These are phyloP conservation scores for Rachicladosporium sp. DNA, from an alignment of 2,329 filamentous ascomycete species.

Conservation along the genomic window DNA sequence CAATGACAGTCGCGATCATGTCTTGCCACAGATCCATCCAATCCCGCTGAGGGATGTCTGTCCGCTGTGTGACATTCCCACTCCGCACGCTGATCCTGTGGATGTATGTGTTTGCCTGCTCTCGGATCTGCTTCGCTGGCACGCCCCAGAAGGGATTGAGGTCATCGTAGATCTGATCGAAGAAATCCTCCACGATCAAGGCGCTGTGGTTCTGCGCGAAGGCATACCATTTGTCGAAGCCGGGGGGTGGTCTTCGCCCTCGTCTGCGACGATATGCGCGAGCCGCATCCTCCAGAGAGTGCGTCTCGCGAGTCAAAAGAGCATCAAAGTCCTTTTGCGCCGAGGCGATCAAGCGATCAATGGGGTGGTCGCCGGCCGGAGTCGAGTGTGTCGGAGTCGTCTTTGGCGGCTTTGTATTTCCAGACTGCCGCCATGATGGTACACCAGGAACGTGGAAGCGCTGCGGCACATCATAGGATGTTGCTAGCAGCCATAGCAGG, in stretches of 20 bases:
- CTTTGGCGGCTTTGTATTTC: not conserved
- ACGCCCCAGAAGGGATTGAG: slow-evolving; percentile 35
- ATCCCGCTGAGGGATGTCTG: slow-evolving; percentile 8
- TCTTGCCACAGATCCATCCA: slow-evolving; percentile 20
- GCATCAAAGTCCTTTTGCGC: too few relatives aligned
- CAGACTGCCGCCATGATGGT: not conserved
- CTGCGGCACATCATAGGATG: slow-evolving; percentile 9
- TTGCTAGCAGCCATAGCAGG: slow-evolving; percentile 13
- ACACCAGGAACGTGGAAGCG: slow-evolving; percentile 9
- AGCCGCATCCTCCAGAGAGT: not conserved
- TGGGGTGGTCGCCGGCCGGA: slow-evolving; percentile 23
- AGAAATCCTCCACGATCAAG: slow-evolving; percentile 34
- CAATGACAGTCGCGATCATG: slow-evolving; percentile 22
- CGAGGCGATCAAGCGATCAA: slow-evolving; percentile 24
- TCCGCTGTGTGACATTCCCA: slow-evolving; percentile 14
- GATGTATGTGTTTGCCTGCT: slow-evolving; percentile 21
- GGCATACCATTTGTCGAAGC: slow-evolving; percentile 33
- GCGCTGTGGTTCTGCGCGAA: slow-evolving; percentile 27
- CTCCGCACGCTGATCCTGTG: slow-evolving; percentile 26
- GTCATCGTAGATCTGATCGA: slow-evolving; percentile 37
- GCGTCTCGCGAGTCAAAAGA: not conserved
- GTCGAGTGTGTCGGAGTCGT: slow-evolving; percentile 3
- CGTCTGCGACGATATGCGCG: slow-evolving; percentile 27
- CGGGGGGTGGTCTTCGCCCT: slow-evolving; percentile 34
- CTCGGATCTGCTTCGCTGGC: slow-evolving; percentile 24